Evolutionary conservation across 1,284 basidiomycete species (phyloP).

Genomic region (Cryptococcus deneoformans): DNA sequence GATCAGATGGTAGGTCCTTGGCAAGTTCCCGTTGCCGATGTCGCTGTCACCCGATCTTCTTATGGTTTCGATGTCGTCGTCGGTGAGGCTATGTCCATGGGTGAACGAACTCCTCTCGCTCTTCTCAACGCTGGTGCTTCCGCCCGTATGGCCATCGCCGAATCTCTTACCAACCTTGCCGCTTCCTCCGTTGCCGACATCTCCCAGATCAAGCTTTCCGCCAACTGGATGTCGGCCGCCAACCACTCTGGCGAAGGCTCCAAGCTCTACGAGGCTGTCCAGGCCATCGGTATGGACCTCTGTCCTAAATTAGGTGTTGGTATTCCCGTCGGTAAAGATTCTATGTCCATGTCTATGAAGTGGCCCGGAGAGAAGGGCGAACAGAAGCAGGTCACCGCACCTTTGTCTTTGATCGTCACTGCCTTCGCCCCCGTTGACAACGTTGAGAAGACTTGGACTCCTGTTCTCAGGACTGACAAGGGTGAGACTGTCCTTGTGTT

Average conservation of each 20-base stretch:
- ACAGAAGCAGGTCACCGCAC: constrained; percentile 79
- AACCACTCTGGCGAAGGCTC: constrained; percentile 87
- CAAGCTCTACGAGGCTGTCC: constrained; percentile 86
- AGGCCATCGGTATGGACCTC: constrained; percentile 88
- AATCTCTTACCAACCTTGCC: constrained; percentile 87
- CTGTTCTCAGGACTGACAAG: constrained; percentile 69
- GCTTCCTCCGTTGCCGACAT: constrained; percentile 75
- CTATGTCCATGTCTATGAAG: constrained; percentile 99
- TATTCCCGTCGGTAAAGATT: constrained; percentile 98
- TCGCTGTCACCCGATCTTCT: constrained; percentile 91
- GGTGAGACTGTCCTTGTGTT: constrained; percentile 72
- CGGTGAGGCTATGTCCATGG: constrained; percentile 97
- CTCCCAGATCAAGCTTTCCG: constrained; percentile 82
- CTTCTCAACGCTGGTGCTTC: constrained; percentile 83
- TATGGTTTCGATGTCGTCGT: constrained; percentile 83
- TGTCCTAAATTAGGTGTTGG: constrained; percentile 93
- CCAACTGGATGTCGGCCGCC: constrained; percentile 99
- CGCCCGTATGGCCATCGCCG: constrained; percentile 93
- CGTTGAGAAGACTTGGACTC: constrained; percentile 86
- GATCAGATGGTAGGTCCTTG: constrained; percentile 99
- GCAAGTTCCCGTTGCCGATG: constrained; percentile 97
- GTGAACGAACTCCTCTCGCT: constrained; percentile 91
- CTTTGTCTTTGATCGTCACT: constrained; percentile 89
- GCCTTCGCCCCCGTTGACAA: constrained; percentile 88
- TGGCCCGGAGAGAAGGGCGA: constrained; percentile 66